Base-by-base conservation (phyloP, 2,329 filamentous ascomycete genomes). In the Exophiala aquamarina region DNA sequence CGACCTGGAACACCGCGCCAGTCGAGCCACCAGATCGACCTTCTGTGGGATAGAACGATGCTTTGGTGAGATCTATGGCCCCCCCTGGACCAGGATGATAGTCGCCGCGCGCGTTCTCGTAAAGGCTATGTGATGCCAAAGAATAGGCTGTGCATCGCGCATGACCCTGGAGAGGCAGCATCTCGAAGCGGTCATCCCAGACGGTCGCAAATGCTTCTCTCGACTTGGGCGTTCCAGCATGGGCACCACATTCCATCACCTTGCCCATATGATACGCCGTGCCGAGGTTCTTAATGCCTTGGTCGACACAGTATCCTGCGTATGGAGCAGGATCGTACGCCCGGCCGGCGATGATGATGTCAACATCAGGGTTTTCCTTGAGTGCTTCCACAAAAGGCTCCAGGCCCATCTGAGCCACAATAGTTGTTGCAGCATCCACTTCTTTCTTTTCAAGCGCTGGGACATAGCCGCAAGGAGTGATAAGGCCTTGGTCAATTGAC, bases 31-130 rank as follows among this genome's bases (percentile, higher is more conserved):
- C 70, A 0, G 56, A 52, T 3, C 74, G 51, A 50, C 74, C 68
- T 47, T 72, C 64, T n/a, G n/a, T n/a, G n/a, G 74, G 68, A 47
- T 72, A 64, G 47, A 76, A 78, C 1, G 54, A 65, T 1, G 72
- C 64, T 0, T 61, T 35, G 0, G 63, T 62, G 0, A 79, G 60
- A 32, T 74, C 62, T 0, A 80, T 63, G 6, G 61, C 58, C 0
- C 77, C 78, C 0, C 77, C 77, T 0, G 77, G 78, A 0, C 77
- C 77, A 4, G 62, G 50, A 2, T 79, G 55, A 1, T 73, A 54
- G 56, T 80, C 77, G 0, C 77, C 76, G 13, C 77, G 58, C 0
- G 70, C 66, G 48, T 80, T 81, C 62, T 80, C 77, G 41, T 81
- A 81, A 8, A 81, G 59, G 0, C 75, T 73, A 50, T 80, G 77